Base-by-base conservation (phyloP, 192 early-diverging fungal species). In the Gaertneriomyces sp. region DNA sequence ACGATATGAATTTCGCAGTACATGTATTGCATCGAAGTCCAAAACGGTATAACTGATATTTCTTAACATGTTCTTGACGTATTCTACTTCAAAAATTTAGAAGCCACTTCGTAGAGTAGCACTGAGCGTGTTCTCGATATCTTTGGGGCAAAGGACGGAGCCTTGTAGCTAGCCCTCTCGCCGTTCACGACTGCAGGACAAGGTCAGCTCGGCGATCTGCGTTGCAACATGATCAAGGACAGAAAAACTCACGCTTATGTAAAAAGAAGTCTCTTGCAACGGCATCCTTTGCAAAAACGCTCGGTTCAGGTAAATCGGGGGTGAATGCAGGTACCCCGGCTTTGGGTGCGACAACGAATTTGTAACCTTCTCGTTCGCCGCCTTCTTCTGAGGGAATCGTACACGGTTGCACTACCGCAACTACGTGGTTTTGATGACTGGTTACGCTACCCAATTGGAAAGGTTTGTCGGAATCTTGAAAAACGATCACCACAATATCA, bases 401-500 rank as follows among this genome's bases (percentile, higher is more conserved):
- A n/a, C n/a, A n/a, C 7, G 84, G 84, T 61, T 68, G 64, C 9
- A 85, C 78, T n/a, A 84, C 74, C 2, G 76, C 78, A 10, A 84
- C 65, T 51, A 85, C 69, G 66, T 85, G 84, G 49, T 79, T 86
- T 63, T 86, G 84, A 45, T 83, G 79, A 19, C 74, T 77, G 0
- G 80, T 71, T 33, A 85, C 70, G 40, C 74, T 74, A 14, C 69
- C 54, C n/a, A 85, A 55, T 41, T 84, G 73, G 58, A 70, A 84
- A 42, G 76, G 78, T n/a, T 58, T 60, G 41, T 79, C 72, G 9
- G 59, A 42, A 39, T 88, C 75, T 40, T 75, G 78, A 61, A 78
- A 79, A 8, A 81, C 64, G 40, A 88, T 79, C 56, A 88, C 62
- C 42, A 89, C 83, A 61, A 89, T 87, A 61, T 90, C 88, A 66